A percentile compares a stretch with the other conserved stretches of the same genome.
These are phyloP conservation scores for Leucocoprinus birnbaumii DNA, from an alignment of 768 basidiomycete genomes.

Conservation along the genomic window DNA sequence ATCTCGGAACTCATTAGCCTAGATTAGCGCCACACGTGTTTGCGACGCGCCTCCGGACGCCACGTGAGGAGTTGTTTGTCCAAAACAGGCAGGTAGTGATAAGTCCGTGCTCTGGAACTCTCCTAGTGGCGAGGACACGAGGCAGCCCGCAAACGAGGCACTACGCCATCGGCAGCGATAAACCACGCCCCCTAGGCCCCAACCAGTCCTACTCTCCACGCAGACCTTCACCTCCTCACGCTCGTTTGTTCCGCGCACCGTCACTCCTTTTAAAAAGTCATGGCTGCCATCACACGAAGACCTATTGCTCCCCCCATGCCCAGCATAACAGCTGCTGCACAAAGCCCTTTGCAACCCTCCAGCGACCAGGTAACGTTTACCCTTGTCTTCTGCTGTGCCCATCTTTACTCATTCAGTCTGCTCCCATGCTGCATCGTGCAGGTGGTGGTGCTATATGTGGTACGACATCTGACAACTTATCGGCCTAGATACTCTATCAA, in stretches of 20 bases:
- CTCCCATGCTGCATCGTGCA: constrained; percentile 25
- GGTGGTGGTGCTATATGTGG: constrained; percentile 77
- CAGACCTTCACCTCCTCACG: neutral
- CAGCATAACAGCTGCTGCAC: constrained; percentile 27
- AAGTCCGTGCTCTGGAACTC: neutral
- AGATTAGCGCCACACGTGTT: no score
- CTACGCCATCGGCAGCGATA: constrained; percentile 1
- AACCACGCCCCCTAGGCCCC: constrained; percentile 3
- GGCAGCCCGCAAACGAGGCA: constrained; percentile 3
- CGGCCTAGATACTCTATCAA: neutral
- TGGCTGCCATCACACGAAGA: constrained; percentile 26
- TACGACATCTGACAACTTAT: constrained; percentile 33
- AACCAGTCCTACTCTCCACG: neutral
- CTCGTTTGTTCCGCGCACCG: constrained; percentile 7
- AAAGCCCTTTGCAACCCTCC: constrained; percentile 54
- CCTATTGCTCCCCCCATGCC: constrained; percentile 44
- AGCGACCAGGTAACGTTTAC: constrained; percentile 62
- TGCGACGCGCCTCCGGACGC: neutral
- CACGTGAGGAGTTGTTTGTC: constrained; percentile 4
- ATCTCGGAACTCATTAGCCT: neutral
- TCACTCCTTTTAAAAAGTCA: constrained; percentile 13
- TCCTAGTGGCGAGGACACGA: neutral
- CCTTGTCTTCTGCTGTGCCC: constrained; percentile 12
- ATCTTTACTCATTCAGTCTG: constrained; percentile 17
- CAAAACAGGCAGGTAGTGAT: neutral